Conservation (phyloP, 495 filamentous ascomycete species). For the Aspergillus ellipticus region DNA sequence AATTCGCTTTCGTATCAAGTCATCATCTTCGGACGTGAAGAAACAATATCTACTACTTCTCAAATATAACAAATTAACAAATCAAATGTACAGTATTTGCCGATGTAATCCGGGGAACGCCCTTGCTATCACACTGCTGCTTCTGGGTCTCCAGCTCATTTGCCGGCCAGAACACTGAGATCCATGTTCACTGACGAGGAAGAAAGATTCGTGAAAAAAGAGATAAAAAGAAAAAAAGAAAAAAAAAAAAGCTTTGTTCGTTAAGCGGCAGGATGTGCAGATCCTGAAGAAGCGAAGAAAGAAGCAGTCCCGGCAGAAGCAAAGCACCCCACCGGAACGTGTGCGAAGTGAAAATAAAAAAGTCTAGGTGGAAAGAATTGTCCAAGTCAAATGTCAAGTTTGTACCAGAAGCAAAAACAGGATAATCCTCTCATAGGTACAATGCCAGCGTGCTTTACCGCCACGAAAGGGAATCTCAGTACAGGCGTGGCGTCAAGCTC, state of each 20-base stretch:
- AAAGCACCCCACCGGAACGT: background rate
- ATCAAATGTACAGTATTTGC: background rate
- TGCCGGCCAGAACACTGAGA: slow-evolving; percentile 8
- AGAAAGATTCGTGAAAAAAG: slow-evolving; percentile 7
- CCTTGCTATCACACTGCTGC: background rate
- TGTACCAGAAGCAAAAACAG: slow-evolving; percentile 23
- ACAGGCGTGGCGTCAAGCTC: slow-evolving; percentile 7
- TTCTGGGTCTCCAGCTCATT: background rate
- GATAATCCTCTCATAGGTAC: slow-evolving; percentile 27
- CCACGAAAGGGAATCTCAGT: slow-evolving; percentile 20
- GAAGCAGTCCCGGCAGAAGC: background rate
- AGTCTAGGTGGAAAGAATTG: slow-evolving; percentile 7
- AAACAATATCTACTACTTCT: background rate
- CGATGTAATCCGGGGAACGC: background rate
- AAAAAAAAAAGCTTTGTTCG: slow-evolving; percentile 15
- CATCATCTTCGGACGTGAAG: background rate
- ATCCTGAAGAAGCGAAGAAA: slow-evolving; percentile 15
- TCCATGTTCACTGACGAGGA: slow-evolving; percentile 7
- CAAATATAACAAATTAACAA: background rate
- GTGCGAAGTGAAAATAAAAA: slow-evolving; percentile 11
- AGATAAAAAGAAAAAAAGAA: slow-evolving; percentile 12
- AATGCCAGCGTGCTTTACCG: slow-evolving; percentile 24
- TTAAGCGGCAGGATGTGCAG: slow-evolving; percentile 4
- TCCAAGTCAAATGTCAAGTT: slow-evolving; percentile 16
- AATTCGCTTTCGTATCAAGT: background rate